Evolutionary conservation across 495 filamentous ascomycete genomes (phyloP).

Genomic region (Entonaema liquescens): DNA sequence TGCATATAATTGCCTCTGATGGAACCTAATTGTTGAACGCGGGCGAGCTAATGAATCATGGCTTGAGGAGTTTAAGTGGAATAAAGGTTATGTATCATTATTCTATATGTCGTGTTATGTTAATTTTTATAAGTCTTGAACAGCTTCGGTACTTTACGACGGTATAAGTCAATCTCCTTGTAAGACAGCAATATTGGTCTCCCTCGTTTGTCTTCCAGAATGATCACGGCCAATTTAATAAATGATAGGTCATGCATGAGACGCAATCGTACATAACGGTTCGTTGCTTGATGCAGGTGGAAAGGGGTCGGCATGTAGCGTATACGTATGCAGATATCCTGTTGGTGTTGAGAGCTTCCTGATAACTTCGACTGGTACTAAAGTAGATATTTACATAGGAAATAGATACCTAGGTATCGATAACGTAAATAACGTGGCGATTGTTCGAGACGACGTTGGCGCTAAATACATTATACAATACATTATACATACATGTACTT

Average conservation of each 20-base stretch:
- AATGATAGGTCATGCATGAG: slow-evolving; percentile 6
- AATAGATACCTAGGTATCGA: neutral
- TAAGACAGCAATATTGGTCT: neutral
- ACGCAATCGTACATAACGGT: slow-evolving; percentile 8
- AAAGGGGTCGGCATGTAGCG: slow-evolving; percentile 16
- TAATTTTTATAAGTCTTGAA: neutral
- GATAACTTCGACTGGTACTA: too few relatives aligned
- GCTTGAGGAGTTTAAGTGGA: neutral
- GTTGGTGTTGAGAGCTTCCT: slow-evolving; percentile 8
- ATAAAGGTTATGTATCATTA: too few relatives aligned
- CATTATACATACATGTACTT: too few relatives aligned
- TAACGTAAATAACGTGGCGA: slow-evolving; percentile 18
- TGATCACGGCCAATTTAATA: neutral
- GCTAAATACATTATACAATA: neutral
- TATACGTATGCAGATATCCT: slow-evolving; percentile 6
- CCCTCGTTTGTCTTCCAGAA: neutral
- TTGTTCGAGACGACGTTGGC: slow-evolving; percentile 1
- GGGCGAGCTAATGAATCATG: neutral
- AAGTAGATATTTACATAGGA: too few relatives aligned
- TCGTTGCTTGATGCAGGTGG: slow-evolving; percentile 17
- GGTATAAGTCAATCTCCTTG: neutral
- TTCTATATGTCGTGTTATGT: neutral
- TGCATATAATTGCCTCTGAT: neutral
- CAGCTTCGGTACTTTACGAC: neutral
- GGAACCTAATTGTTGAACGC: slow-evolving; percentile 15